Percentiles rank a stretch among this genome's conserved stretches.
phyloP scores from a whole-genome alignment of 768 basidiomycete genomes.

The Tylopilus vinaceipallidus region DNA sequence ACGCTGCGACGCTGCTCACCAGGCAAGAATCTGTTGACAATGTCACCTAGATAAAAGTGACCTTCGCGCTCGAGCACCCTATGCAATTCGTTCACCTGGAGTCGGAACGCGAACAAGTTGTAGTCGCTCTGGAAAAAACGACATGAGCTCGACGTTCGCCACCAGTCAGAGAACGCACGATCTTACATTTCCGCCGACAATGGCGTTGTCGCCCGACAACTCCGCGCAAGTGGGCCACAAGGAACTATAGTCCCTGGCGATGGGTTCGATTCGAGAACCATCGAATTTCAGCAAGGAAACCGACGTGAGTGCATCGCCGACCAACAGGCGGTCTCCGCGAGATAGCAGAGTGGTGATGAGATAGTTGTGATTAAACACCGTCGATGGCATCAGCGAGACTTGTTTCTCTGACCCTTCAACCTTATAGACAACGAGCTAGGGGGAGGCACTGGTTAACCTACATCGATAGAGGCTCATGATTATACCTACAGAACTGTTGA shows the following conservation, averaged over 20 bases:
- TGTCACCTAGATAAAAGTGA: slow-evolving; percentile 70
- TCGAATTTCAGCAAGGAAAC: slow-evolving; percentile 63
- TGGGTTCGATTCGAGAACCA: slow-evolving; percentile 43
- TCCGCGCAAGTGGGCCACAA: slow-evolving; percentile 73
- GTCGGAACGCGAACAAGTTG: slow-evolving; percentile 63
- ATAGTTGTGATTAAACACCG: slow-evolving; percentile 83
- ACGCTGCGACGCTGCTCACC: slow-evolving; percentile 39
- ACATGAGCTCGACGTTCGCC: slow-evolving; percentile 9
- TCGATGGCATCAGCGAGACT: slow-evolving; percentile 35
- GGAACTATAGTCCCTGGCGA: slow-evolving; percentile 74
- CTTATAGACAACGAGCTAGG: slow-evolving; percentile 50
- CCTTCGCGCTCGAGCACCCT: slow-evolving; percentile 61
- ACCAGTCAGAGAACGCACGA: slow-evolving; percentile 7
- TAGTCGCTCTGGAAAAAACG: slow-evolving; percentile 50
- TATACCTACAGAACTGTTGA: slow-evolving; percentile 70
- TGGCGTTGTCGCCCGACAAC: slow-evolving; percentile 46
- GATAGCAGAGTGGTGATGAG: slow-evolving; percentile 65
- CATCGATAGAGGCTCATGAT: background rate
- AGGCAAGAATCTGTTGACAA: slow-evolving; percentile 71
- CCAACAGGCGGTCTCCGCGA: slow-evolving; percentile 52
- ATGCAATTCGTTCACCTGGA: slow-evolving; percentile 43
- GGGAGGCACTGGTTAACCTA: slow-evolving; percentile 1
- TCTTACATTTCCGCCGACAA: slow-evolving; percentile 78
- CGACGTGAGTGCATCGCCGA: slow-evolving; percentile 82
- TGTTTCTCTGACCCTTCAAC: slow-evolving; percentile 37